Conservation (phyloP, 129 eudicot genomes). For the Lactuca saligna region DNA sequence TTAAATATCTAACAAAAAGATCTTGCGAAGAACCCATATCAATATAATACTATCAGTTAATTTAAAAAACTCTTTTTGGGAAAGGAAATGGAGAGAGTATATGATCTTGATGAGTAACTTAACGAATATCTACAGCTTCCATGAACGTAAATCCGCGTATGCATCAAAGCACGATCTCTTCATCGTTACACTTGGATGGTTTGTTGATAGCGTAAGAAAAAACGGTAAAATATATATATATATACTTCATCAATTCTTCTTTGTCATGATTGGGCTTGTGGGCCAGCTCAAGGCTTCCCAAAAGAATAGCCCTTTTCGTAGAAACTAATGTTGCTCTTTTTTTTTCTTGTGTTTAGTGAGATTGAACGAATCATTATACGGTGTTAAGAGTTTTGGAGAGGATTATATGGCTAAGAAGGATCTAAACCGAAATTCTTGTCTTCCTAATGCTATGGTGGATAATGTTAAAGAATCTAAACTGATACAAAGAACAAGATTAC, state of each 20-base stretch:
- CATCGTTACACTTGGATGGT: slow-evolving; percentile 92
- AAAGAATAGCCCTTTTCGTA: background rate
- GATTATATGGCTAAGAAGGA: slow-evolving; percentile 29
- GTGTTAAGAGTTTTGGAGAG: slow-evolving; percentile 48
- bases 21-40: background rate
- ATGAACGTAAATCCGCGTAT: slow-evolving; percentile 64
- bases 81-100: background rate
- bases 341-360: slow-evolving; percentile 50
- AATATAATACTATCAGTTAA: background rate
- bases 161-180: slow-evolving; percentile 55
- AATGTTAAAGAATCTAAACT: slow-evolving; percentile 38
- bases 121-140: slow-evolving; percentile 56
- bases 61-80: background rate
- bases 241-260: background rate
- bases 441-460: slow-evolving; percentile 52
- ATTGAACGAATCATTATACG: slow-evolving; percentile 64
- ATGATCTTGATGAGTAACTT: slow-evolving; percentile 32
- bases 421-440: slow-evolving; percentile 42
- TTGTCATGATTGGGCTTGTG: background rate
- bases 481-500: slow-evolving; percentile 33
- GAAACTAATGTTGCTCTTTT: background rate
- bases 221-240: slow-evolving; percentile 54
- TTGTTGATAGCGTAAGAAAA: slow-evolving; percentile 79
- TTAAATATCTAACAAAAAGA: background rate
- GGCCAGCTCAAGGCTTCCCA: background rate